Evolutionary conservation across 768 basidiomycete genomes (phyloP), one percentile per base, ranked within the genome.

Genomic region (Tulasnella sp.): DNA sequence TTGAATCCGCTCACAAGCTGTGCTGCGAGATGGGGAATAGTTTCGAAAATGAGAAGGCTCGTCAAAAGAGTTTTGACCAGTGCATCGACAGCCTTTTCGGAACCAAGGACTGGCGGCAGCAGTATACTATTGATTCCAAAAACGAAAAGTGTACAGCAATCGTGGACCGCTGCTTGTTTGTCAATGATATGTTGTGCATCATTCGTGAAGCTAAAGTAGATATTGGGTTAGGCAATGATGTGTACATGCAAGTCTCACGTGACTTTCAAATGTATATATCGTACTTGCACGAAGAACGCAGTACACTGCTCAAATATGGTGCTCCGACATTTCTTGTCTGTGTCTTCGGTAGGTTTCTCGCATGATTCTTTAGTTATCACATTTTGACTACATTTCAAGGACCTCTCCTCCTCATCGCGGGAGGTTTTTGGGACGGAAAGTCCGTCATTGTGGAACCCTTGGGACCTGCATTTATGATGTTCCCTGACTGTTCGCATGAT

Each of bases 221-320:
- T 24, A 24, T 39, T n/a, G 48, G 37, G 2, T 28, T n/a, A 28
- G 48, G 48, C 5, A 20, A 51, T 15, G 48, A 49, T 28, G 48
- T 25, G 15, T 49, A 49, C 48, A 49, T 49, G 48, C 34, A 49
- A 49, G 48, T 28, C 34, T 49, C 35, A 27, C 48, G 35, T 13
- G 39, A 1, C 13, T 49, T 39, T 19, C 48, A 49, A 39, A 15
- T 51, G 27, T 28, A 41, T 22, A 31, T 41, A 13, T 16, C 29
- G 16, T 39, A 10, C 2, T 20, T 40, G 4, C 47, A 29, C 19
- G 19, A 48, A 3, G 22, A 39, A 16, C 35, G 28, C 3, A 12
- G 34, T 25, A 2, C 35, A 2, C 47, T 48, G 20, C 2, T 19
- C 33, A 22, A 48, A 10, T 37, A 43, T 39, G 47, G 47, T 12